These are phyloP conservation scores for Mycocentrospora acerina DNA, from an alignment of 2,329 filamentous ascomycete species.

Conservation along the genomic window DNA sequence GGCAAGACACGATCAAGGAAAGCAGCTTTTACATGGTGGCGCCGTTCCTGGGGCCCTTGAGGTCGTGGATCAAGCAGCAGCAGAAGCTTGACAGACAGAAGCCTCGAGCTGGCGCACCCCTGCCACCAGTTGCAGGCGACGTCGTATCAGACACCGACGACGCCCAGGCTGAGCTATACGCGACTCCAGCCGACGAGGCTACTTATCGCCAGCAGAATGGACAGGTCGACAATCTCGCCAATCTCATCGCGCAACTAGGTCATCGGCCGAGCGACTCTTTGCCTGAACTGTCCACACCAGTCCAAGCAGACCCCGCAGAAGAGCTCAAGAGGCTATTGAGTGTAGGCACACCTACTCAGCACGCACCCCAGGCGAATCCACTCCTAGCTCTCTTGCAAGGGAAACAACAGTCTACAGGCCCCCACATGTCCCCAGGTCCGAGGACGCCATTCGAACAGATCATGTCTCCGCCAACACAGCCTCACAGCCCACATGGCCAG, in stretches of 20 bases:
- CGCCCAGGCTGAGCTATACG: slow-evolving; percentile 26
- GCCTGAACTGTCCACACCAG: slow-evolving; percentile 32
- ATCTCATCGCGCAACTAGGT: slow-evolving; percentile 34
- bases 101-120: slow-evolving; percentile 24
- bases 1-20: slow-evolving; percentile 61
- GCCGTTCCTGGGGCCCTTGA: slow-evolving; percentile 81
- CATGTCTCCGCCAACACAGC: slow-evolving; percentile 52
- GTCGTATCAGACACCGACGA: slow-evolving; percentile 35
- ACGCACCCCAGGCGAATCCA: slow-evolving; percentile 42
- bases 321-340: slow-evolving; percentile 56
- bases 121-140: slow-evolving; percentile 11
- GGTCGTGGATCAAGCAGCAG: slow-evolving; percentile 88
- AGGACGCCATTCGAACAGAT: slow-evolving; percentile 58
- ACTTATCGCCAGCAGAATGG: slow-evolving; percentile 9
- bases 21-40: slow-evolving; percentile 99
- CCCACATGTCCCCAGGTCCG: slow-evolving; percentile 17
- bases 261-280: slow-evolving; percentile 29
- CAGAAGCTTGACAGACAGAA: slow-evolving; percentile 67
- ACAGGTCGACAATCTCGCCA: slow-evolving; percentile 27
- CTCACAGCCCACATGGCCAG: slow-evolving; percentile 57
- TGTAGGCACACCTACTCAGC: slow-evolving; percentile 37
- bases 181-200: slow-evolving; percentile 28
- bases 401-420: slow-evolving; percentile 16
- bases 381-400: slow-evolving; percentile 58
- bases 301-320: slow-evolving; percentile 47